phyloP scores from a whole-genome alignment of 805 yeast species.

The Sugiyamaella floridensis region DNA sequence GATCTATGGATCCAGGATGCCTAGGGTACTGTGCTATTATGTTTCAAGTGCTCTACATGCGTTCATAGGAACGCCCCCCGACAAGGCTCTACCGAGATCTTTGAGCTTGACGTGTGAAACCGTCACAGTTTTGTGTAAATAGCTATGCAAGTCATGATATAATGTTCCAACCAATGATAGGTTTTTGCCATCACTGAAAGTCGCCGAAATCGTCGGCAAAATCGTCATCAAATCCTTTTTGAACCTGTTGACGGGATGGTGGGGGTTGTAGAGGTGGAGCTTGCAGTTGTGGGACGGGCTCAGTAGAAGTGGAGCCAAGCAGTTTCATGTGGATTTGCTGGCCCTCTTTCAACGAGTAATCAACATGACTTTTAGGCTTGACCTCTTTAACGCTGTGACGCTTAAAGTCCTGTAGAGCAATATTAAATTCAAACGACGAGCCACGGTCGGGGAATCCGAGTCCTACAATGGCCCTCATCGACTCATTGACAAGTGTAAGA shows the following conservation, averaged over 20 bases:
- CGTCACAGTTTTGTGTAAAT: slow-evolving; percentile 3
- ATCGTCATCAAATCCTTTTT: slow-evolving; percentile 5
- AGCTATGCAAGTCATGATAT: background rate
- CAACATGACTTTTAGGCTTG: slow-evolving; percentile 8
- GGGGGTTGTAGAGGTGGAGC: slow-evolving; percentile 23
- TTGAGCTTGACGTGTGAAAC: background rate
- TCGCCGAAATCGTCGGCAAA: slow-evolving; percentile 34
- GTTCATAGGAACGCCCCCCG: too few species aligned
- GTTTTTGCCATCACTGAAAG: slow-evolving; percentile 15
- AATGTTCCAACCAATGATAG: slow-evolving; percentile 5
- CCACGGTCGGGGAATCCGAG: slow-evolving; percentile 33
- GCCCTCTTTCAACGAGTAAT: slow-evolving; percentile 25
- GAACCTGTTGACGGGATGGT: slow-evolving; percentile 12
- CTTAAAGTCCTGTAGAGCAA: slow-evolving; percentile 32
- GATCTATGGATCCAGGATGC: slow-evolving; percentile 59
- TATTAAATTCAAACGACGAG: slow-evolving; percentile 33
- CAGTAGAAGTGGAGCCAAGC: background rate
- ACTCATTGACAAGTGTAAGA: slow-evolving; percentile 30
- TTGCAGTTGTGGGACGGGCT: slow-evolving; percentile 18
- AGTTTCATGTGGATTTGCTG: slow-evolving; percentile 19
- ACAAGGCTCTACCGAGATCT: too few species aligned
- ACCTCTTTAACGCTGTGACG: slow-evolving; percentile 14
- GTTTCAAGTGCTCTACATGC: too few species aligned
- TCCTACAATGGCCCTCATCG: slow-evolving; percentile 36
- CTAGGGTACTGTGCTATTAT: slow-evolving; percentile 14